Evolutionary conservation across 2,329 filamentous ascomycete species (phyloP).

Genomic region (Penicillium glabrum): DNA sequence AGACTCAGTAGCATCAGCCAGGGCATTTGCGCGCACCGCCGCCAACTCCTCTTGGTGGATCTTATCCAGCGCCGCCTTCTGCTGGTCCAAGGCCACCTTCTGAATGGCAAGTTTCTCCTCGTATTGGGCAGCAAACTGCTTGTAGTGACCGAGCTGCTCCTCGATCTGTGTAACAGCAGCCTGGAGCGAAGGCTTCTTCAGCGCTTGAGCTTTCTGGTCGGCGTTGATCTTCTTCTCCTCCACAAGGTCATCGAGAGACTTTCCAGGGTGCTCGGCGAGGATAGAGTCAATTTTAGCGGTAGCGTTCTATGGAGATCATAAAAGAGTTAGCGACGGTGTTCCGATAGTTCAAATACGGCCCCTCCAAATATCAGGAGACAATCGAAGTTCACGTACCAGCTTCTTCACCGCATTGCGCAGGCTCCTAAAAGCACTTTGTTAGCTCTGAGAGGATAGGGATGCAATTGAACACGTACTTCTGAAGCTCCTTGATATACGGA

Average conservation of each 20-base stretch:
- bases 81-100: conserved; percentile 56
- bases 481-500: conserved; percentile 80
- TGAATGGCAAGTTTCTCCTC: conserved; percentile 56
- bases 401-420: conserved; percentile 94
- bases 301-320: conserved; percentile 46
- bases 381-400: conserved; percentile 62
- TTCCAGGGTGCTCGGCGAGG: conserved; percentile 59
- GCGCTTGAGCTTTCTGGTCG: conserved; percentile 63
- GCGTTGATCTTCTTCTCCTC: conserved; percentile 63
- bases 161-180: conserved; percentile 57
- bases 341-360: background rate
- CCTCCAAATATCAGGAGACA: background rate
- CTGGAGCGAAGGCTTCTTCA: conserved; percentile 64
- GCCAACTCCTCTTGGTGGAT: conserved; percentile 58
- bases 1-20: conserved; percentile 49
- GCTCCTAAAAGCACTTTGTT: conserved; percentile 56
- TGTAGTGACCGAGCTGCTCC: conserved; percentile 61
- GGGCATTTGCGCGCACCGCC: conserved; percentile 51
- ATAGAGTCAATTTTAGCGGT: conserved; percentile 62
- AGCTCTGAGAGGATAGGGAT: background rate
- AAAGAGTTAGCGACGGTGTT: conserved; percentile 20
- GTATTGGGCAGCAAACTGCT: conserved; percentile 59
- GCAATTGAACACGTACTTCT: conserved; percentile 65
- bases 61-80: conserved; percentile 58
- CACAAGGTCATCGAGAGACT: conserved; percentile 63